Evolutionary conservation across 73 alveolate species (phyloP), one percentile per base, ranked within the genome.

Genomic region (Stentor coeruleus): DNA sequence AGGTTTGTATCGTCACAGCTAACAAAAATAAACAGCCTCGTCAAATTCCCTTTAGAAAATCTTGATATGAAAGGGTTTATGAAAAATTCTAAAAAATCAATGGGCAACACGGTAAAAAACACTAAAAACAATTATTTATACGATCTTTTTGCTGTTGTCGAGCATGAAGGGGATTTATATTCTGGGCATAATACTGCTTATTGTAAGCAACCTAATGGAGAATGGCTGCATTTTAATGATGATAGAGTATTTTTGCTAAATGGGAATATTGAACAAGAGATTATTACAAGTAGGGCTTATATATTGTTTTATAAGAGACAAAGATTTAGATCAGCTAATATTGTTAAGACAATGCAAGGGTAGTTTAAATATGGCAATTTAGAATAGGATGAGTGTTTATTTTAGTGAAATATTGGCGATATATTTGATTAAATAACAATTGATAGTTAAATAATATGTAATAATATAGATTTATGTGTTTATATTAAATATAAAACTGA

Each of bases 131-230:
- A 66, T 33, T 49, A 75, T 57, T 39, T 82, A 39, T 87, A 87
- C 41, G 95, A 89, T 58, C 40, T 86, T 3, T 89, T 85, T 49
- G 95, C 86, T 0, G 92, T 89, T 38, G 84, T 83, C 36, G 85
- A 89, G 57, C 95, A 89, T 66, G 81, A 81, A 26, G 85, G 76
- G 42, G 76, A 81, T 37, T 41, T 82, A 3, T 40, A 81, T 3
- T 90, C 91, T 30, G 95, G 95, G 14, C 95, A 89, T 42, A 85
- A 89, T 41, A 89, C 92, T 39, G n/a, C 86, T 58, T 82, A 85
- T 59, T 37, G 74, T 49, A 28, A 72, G n/a, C 26, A 31, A 1
- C 11, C 26, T 3, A 80, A 59, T 60, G 77, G 58, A n/a, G 75
- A 59, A 41, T 66, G 79, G 15, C 88, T 85, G 39, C 39, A 49